These are phyloP conservation scores for Quercus berberidifolia DNA, from an alignment of 306 rosid species.

Conservation along the genomic window DNA sequence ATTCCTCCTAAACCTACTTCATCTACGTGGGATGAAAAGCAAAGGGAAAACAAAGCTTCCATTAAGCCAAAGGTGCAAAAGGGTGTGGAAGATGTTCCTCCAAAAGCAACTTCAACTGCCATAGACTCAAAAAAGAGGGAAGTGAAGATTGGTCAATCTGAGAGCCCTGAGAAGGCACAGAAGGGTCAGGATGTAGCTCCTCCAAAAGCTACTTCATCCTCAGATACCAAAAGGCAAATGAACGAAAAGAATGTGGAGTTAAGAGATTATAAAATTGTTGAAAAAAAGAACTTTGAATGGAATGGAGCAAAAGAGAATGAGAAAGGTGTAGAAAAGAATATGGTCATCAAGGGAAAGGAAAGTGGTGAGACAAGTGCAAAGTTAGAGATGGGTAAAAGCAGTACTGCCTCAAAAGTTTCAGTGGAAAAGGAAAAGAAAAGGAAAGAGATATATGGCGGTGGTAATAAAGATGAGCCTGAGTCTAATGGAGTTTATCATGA, in stretches of 20 bases:
- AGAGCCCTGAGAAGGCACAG: background rate
- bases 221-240: background rate
- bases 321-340: constrained; percentile 11
- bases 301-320: background rate
- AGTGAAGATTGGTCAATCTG: background rate
- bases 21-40: constrained; percentile 3
- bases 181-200: constrained; percentile 24
- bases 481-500: background rate
- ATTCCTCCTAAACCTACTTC: constrained; percentile 18
- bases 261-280: background rate
- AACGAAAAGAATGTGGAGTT: constrained; percentile 11
- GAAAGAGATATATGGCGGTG: background rate
- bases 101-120: background rate
- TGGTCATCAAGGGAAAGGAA: constrained; percentile 10
- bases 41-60: constrained; percentile 11
- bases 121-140: constrained; percentile 5
- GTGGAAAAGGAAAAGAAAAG: constrained; percentile 14
- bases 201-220: constrained; percentile 5
- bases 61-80: constrained; percentile 1
- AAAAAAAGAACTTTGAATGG: no score
- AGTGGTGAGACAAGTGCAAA: constrained; percentile 13
- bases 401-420: constrained; percentile 4
- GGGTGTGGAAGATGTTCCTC: background rate
- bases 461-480: background rate
- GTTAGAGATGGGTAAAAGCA: background rate